These are phyloP conservation scores for Hypericum androsaemum DNA, from an alignment of 345 rosid species.

Conservation along the genomic window DNA sequence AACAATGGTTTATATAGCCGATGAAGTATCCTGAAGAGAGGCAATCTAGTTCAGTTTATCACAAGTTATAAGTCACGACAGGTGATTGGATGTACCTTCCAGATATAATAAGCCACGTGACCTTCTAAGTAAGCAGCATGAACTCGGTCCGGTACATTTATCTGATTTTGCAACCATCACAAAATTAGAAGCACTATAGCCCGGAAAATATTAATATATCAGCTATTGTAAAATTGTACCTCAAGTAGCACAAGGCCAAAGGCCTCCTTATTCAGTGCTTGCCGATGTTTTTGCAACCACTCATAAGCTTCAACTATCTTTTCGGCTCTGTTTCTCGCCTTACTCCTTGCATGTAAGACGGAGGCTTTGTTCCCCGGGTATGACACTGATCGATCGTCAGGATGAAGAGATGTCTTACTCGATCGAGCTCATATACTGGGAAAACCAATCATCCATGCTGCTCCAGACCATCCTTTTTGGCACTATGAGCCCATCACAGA, in stretches of 20 bases:
- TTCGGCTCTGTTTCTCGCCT: constrained; percentile 60
- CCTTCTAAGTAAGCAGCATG: constrained; percentile 87
- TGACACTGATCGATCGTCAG: too few species aligned
- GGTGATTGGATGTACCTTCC: constrained; percentile 50
- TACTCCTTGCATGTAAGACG: too few species aligned
- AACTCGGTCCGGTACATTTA: constrained; percentile 46
- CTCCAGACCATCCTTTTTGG: too few species aligned
- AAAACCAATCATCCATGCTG: too few species aligned
- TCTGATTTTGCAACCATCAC: constrained; percentile 31
- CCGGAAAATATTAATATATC: neutral
- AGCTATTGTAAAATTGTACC: constrained; percentile 25
- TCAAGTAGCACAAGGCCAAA: constrained; percentile 89
- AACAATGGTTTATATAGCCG: too few species aligned
- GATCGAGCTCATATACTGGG: too few species aligned
- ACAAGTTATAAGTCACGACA: neutral
- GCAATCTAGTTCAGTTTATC: neutral
- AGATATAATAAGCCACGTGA: constrained; percentile 54
- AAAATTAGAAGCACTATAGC: neutral
- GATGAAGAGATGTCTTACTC: too few species aligned
- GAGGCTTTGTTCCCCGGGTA: too few species aligned
- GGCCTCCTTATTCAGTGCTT: constrained; percentile 58
- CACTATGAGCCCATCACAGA: too few species aligned
- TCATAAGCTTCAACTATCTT: constrained; percentile 65
- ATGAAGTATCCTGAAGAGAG: neutral
- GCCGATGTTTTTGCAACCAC: constrained; percentile 66